A percentile compares a stretch with the other conserved stretches of the same genome.
Evolutionary conservation across 441 rosid genomes (phyloP).

Genomic region (Eruca vesicaria): DNA sequence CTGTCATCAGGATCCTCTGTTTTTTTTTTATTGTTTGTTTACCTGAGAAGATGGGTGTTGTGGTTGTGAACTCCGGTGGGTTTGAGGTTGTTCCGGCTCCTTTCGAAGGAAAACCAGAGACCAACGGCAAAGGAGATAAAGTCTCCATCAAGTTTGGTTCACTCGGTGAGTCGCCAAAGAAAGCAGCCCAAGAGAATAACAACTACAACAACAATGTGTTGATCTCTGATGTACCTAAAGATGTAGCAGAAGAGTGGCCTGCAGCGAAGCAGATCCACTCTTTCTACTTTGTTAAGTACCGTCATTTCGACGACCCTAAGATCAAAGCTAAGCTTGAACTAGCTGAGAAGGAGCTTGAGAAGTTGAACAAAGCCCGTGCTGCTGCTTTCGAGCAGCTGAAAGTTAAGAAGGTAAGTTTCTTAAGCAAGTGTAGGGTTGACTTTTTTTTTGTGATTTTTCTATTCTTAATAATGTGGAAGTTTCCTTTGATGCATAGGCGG

Average conservation of each 20-base stretch:
- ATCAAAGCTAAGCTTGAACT: slow-evolving; percentile 59
- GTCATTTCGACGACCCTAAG: slow-evolving; percentile 63
- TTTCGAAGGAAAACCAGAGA: neutral
- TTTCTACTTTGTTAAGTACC: slow-evolving; percentile 62
- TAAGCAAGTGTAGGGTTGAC: neutral
- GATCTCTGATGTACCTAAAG: slow-evolving; percentile 31
- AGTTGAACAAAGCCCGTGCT: slow-evolving; percentile 44
- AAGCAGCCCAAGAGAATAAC: neutral
- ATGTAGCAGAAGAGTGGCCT: slow-evolving; percentile 38
- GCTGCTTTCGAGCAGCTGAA: slow-evolving; percentile 48
- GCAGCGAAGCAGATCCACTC: slow-evolving; percentile 26
- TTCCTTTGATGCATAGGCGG: slow-evolving; percentile 40
- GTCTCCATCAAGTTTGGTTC: neutral
- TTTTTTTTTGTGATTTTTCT: neutral
- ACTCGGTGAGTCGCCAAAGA: neutral
- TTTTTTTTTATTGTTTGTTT: too few species aligned
- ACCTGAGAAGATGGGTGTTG: neutral
- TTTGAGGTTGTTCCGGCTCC: neutral
- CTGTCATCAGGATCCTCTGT: neutral
- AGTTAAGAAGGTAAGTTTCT: slow-evolving; percentile 70
- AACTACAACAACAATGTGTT: neutral
- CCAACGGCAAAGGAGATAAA: neutral
- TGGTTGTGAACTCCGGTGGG: neutral
- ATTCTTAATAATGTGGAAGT: neutral
- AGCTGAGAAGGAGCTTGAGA: slow-evolving; percentile 66